Conservation (phyloP, 768 basidiomycete species). For the Chiua virens region DNA sequence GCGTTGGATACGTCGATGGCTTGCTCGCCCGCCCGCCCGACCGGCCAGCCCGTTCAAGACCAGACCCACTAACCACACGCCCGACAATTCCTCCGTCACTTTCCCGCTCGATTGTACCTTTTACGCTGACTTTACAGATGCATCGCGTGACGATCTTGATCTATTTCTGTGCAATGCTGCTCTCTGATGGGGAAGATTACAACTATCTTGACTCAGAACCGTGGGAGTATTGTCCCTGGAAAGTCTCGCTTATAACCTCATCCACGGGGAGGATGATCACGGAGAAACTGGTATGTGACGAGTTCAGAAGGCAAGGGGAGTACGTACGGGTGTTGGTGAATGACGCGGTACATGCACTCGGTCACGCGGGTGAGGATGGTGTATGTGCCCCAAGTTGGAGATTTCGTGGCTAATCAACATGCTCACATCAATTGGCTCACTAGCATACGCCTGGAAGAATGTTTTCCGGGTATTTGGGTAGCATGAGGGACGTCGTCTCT, state of each 20-base stretch:
- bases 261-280: slow-evolving; percentile 71
- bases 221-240: slow-evolving; percentile 43
- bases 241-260: slow-evolving; percentile 59
- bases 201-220: slow-evolving; percentile 10
- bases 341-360: slow-evolving; percentile 60
- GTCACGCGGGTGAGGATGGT: slow-evolving; percentile 48
- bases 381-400: slow-evolving; percentile 60
- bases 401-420: slow-evolving; percentile 66
- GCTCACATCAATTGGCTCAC: no score
- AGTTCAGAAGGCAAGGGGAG: slow-evolving; percentile 23
- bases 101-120: slow-evolving; percentile 69
- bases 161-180: slow-evolving; percentile 56
- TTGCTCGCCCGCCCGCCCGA: slow-evolving; percentile 79
- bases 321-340: slow-evolving; percentile 75
- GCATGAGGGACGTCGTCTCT: no score
- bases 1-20: slow-evolving; percentile 86
- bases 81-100: slow-evolving; percentile 58
- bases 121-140: slow-evolving; percentile 84
- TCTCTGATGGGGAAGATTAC: slow-evolving; percentile 39
- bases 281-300: slow-evolving; percentile 57
- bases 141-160: slow-evolving; percentile 81
- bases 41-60: slow-evolving; percentile 58
- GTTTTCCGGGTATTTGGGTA: no score
- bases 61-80: slow-evolving; percentile 76
- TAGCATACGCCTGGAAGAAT: no score